phyloP scores from a whole-genome alignment of 2,329 filamentous ascomycete genomes.

The Cladophialophora yegresii region DNA sequence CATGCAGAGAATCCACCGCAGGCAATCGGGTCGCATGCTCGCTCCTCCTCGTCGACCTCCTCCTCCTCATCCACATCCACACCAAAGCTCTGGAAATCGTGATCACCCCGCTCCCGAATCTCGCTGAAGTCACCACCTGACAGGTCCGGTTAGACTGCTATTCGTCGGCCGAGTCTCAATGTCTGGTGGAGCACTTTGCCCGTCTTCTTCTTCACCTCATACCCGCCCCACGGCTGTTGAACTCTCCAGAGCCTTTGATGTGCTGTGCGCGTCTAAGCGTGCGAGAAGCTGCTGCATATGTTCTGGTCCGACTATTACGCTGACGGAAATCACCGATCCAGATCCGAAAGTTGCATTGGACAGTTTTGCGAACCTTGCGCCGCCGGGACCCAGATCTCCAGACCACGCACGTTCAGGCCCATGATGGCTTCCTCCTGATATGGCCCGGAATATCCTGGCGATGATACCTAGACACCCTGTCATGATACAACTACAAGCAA shows the following conservation, averaged over 20 bases:
- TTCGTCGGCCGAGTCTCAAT: background rate
- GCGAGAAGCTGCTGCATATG: background rate
- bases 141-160: background rate
- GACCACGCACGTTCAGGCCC: background rate
- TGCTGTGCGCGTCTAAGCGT: background rate
- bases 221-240: constrained; percentile 4
- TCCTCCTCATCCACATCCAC: background rate
- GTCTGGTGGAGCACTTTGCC: background rate
- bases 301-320: background rate
- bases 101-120: background rate
- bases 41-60: background rate
- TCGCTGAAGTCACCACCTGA: background rate
- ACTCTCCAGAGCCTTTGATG: background rate
- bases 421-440: background rate
- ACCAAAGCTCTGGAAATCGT: background rate
- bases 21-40: background rate
- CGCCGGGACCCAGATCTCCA: background rate
- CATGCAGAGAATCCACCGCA: background rate
- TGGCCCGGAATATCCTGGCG: background rate
- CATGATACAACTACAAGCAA: background rate
- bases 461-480: background rate
- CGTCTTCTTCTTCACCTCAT: background rate
- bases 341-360: background rate
- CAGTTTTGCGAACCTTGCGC: constrained; percentile 5
- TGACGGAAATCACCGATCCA: background rate